Conservation (phyloP, 345 rosid species). For the Murraya koenigii region DNA sequence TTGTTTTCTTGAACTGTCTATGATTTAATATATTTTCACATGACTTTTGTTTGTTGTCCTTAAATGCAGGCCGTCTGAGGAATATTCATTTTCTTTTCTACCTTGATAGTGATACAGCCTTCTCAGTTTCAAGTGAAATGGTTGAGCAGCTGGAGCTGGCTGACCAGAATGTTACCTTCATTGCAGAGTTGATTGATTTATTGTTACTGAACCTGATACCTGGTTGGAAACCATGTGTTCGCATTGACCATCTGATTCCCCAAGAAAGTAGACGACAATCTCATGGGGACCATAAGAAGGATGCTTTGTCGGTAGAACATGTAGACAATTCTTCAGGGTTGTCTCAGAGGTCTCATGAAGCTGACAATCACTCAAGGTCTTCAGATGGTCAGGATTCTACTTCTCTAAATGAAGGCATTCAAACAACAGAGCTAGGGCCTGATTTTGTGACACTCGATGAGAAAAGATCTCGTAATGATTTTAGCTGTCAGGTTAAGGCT, state of each 20-base stretch:
- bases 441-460: conserved; percentile 25
- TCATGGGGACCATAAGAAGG: conserved; percentile 25
- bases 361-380: conserved; percentile 19
- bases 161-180: conserved; percentile 63
- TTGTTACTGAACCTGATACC: conserved; percentile 58
- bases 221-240: conserved; percentile 50
- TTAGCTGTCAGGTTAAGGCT: conserved; percentile 1
- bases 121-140: conserved; percentile 88
- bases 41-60: conserved; percentile 1
- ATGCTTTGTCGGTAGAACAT: conserved; percentile 21
- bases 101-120: conserved; percentile 76
- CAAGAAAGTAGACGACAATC: conserved; percentile 29
- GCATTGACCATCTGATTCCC: conserved; percentile 39
- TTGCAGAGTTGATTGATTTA: conserved; percentile 78
- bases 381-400: conserved; percentile 17
- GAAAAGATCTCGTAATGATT: conserved; percentile 11
- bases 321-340: conserved; percentile 21
- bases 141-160: conserved; percentile 83
- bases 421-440: conserved; percentile 12
- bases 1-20: not conserved
- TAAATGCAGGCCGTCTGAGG: conserved; percentile 62
- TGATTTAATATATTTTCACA: not conserved
- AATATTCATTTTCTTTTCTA: conserved; percentile 77
- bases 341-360: conserved; percentile 25
- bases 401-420: conserved; percentile 23